Percentiles rank a stretch among this genome's conserved stretches.
These are phyloP conservation scores for Oehlia diaphana DNA, from an alignment of 192 early-diverging fungal species.

Conservation along the genomic window DNA sequence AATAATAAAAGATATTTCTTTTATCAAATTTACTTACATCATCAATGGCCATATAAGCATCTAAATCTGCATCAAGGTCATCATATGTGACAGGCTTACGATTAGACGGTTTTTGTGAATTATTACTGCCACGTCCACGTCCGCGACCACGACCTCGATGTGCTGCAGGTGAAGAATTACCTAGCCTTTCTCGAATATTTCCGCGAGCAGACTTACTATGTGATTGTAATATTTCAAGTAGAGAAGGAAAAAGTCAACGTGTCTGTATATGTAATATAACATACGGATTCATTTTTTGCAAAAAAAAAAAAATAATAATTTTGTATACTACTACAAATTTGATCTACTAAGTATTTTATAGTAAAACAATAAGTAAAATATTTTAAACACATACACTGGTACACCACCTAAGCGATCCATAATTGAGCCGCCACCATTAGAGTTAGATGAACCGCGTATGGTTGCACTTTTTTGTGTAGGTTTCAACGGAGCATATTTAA, in stretches of 20 bases:
- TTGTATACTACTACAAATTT: no score
- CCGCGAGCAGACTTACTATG: not conserved
- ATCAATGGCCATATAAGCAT: constrained; percentile 32
- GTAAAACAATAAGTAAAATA: not conserved
- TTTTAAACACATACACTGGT: constrained; percentile 15
- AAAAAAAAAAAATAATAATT: no score
- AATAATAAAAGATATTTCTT: not conserved
- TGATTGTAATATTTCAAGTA: not conserved
- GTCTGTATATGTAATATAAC: not conserved
- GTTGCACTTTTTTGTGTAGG: not conserved
- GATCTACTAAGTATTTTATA: no score
- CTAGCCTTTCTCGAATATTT: constrained; percentile 16
- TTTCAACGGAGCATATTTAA: constrained; percentile 23
- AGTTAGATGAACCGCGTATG: not conserved
- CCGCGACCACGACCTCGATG: constrained; percentile 1
- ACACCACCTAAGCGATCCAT: constrained; percentile 23
- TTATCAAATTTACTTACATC: not conserved
- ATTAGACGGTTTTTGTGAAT: not conserved
- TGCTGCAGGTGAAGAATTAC: not conserved
- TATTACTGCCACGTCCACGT: constrained; percentile 3
- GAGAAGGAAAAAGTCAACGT: not conserved
- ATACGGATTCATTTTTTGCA: no score
- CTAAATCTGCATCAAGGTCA: constrained; percentile 30
- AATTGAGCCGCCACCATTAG: constrained; percentile 11
- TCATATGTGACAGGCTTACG: constrained; percentile 25